A percentile compares a stretch with the other conserved stretches of the same genome.
Conservation (phyloP, 2,329 filamentous ascomycete species). For the Epichloe aotearoae region DNA sequence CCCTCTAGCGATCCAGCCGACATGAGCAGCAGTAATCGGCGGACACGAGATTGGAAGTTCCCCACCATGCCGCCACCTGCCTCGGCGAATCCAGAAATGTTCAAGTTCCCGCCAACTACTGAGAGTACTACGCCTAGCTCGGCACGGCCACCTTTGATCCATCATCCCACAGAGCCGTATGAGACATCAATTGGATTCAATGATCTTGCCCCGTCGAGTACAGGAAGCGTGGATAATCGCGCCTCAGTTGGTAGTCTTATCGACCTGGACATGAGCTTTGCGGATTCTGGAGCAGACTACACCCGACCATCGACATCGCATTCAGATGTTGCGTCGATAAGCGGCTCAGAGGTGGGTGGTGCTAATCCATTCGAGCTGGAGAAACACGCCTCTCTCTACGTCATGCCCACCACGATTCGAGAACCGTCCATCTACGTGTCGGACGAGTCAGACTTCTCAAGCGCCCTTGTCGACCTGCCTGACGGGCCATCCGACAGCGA, state of each 20-base stretch:
- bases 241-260: constrained; percentile 34
- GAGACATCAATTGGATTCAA: constrained; percentile 27
- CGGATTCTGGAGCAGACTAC: constrained; percentile 36
- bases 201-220: constrained; percentile 25
- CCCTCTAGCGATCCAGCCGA: constrained; percentile 47
- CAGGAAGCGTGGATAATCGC: constrained; percentile 23
- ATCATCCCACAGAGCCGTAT: constrained; percentile 39
- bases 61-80: constrained; percentile 37
- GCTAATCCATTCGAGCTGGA: constrained; percentile 50
- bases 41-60: constrained; percentile 46
- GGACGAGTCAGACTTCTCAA: constrained; percentile 40
- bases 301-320: constrained; percentile 45
- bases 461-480: constrained; percentile 19
- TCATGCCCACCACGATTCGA: constrained; percentile 25
- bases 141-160: constrained; percentile 31
- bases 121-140: constrained; percentile 14
- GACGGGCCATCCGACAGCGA: constrained; percentile 7
- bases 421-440: constrained; percentile 49
- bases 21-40: constrained; percentile 32
- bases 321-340: constrained; percentile 42
- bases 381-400: constrained; percentile 45
- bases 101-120: constrained; percentile 34
- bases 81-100: constrained; percentile 39
- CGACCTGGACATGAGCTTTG: constrained; percentile 41
- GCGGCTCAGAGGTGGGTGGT: constrained; percentile 41